Base-by-base conservation (phyloP, 164 flowering plant genomes). In the Nelumbo lutea region DNA sequence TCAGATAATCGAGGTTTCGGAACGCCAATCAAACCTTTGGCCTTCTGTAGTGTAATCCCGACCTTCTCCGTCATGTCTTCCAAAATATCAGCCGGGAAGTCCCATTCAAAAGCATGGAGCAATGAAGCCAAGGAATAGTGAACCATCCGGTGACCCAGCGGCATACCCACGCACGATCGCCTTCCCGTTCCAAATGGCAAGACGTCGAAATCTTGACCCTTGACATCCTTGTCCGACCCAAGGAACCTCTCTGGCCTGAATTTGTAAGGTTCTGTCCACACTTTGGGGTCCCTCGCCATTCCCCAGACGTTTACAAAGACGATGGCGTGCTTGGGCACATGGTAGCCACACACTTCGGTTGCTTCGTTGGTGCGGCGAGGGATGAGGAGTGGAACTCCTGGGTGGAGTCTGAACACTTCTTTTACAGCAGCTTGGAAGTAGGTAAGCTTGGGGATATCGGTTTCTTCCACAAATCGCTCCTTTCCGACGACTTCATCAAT, bases 161-260 rank as follows among this genome's bases (percentile, higher is more conserved):
- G 70, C 71, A 71, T 72, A 1, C 84, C 84, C 0, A 73, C 75
- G 10, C 84, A 81, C 2, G 73, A 70, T 64, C 84, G 52, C 50
- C 84, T 50, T 41, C 84, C 82, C 0, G 84, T 65, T 14, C 80
- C 84, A 9, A 81, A 81, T 1, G 84, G 84, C 53, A 81, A 47
- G 1, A 79, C 9, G 70, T 77, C 77, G 51, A 81, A 81, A 53
- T 77, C 76, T 63, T 77, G 79, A 9, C 84, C 84, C 65, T 79
- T 77, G 7, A 79, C 77, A 38, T 79, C 82, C 6, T 79, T 11
- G 8, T 75, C 71, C 0, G 43, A 57, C 1, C 72, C 78, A 1
- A 77, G 42, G 61, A 79, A 81, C 64, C 84, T 68, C 39, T 79
- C 80, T 0, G 84, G 84, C 51, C n/a, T 57, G 70, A 81, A 81